These are phyloP conservation scores for Trypethelium eluteriae DNA, from an alignment of 495 filamentous ascomycete genomes.

Conservation along the genomic window DNA sequence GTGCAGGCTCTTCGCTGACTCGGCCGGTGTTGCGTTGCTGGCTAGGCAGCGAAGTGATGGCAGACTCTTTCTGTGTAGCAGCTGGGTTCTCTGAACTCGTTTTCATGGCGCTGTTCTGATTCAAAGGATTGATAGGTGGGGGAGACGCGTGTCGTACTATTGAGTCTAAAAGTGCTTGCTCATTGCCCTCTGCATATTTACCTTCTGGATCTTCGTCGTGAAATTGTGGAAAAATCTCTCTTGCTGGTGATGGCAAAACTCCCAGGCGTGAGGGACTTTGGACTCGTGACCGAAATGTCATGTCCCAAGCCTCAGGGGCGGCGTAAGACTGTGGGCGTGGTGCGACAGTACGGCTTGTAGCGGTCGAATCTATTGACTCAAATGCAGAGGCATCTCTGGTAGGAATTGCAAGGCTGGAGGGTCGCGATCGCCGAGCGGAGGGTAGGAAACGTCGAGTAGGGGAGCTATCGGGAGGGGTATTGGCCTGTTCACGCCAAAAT, in stretches of 20 bases:
- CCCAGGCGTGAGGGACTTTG: conserved; percentile 22
- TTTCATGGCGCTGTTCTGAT: background rate
- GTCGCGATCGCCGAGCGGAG: conserved; percentile 4
- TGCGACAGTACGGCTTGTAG: conserved; percentile 5
- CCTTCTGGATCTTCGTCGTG: background rate
- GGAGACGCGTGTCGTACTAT: conserved; percentile 10
- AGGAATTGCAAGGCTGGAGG: conserved; percentile 5
- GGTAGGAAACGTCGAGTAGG: conserved; percentile 3
- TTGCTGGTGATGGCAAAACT: conserved; percentile 23
- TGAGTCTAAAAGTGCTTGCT: conserved; percentile 3
- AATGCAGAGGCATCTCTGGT: background rate
- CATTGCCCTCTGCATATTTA: conserved; percentile 17
- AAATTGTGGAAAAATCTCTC: conserved; percentile 9
- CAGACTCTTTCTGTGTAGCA: background rate
- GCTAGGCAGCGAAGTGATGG: conserved; percentile 18
- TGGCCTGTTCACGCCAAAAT: conserved; percentile 4
- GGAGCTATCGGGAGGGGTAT: background rate
- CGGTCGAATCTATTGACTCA: conserved; percentile 13
- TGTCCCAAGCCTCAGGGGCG: conserved; percentile 26
- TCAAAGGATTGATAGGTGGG: background rate
- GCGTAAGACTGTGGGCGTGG: conserved; percentile 23
- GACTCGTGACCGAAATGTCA: background rate
- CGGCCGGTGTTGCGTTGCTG: conserved; percentile 12
- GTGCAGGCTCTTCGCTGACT: background rate
- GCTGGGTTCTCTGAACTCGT: background rate